These are phyloP conservation scores for Podila minutissima DNA, from an alignment of 192 early-diverging fungal species.

Conservation along the genomic window DNA sequence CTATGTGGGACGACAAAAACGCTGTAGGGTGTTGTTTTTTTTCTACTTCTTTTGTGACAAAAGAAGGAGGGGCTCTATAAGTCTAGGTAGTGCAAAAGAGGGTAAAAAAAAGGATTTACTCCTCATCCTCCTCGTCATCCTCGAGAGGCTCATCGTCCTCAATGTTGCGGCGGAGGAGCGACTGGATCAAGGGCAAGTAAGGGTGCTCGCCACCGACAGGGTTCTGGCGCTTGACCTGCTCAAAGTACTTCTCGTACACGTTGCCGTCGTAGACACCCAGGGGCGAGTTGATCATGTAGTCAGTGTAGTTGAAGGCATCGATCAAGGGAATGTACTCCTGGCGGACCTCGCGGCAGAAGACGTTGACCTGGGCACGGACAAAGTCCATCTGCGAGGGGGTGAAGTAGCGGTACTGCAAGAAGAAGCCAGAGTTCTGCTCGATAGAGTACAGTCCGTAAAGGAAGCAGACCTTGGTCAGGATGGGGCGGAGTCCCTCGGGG, in stretches of 20 bases:
- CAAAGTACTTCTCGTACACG: slow-evolving; percentile 89
- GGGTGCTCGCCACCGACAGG: slow-evolving; percentile 65
- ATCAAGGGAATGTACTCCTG: slow-evolving; percentile 85
- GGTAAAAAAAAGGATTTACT: slow-evolving; percentile 7
- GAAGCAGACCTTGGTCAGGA: slow-evolving; percentile 76
- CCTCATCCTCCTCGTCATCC: slow-evolving; percentile 72
- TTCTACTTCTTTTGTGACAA: too few species aligned
- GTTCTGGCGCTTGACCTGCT: slow-evolving; percentile 81
- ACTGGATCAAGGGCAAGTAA: slow-evolving; percentile 88
- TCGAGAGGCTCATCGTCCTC: slow-evolving; percentile 67
- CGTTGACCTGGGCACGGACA: slow-evolving; percentile 72
- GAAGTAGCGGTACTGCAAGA: slow-evolving; percentile 89
- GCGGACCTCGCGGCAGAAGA: slow-evolving; percentile 75
- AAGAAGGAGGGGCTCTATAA: too few species aligned
- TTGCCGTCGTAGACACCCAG: slow-evolving; percentile 88
- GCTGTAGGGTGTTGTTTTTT: too few species aligned
- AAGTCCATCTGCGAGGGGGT: slow-evolving; percentile 73
- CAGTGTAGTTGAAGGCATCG: slow-evolving; percentile 89
- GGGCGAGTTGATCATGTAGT: slow-evolving; percentile 91
- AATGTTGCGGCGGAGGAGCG: slow-evolving; percentile 71
- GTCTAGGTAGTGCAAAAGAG: background rate
- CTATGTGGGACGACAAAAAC: too few species aligned
- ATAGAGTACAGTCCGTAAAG: slow-evolving; percentile 89
- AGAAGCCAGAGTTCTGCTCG: slow-evolving; percentile 82
- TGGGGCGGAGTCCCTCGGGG: slow-evolving; percentile 65